Conservation (phyloP, 257 asterid genomes). For the Scutellaria baicalensis region DNA sequence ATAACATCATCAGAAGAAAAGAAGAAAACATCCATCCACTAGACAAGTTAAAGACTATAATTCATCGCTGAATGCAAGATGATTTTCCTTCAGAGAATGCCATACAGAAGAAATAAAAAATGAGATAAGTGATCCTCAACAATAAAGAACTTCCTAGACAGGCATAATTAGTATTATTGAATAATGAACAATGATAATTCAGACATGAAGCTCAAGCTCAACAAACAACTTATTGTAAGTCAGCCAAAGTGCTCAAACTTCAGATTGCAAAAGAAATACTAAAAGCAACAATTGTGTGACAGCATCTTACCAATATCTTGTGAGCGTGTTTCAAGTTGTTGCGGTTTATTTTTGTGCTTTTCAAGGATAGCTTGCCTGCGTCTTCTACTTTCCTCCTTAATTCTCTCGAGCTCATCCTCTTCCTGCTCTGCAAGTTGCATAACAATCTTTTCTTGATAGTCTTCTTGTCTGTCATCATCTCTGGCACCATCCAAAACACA, state of each 20-base stretch:
- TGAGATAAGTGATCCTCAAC: neutral
- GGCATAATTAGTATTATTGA: neutral
- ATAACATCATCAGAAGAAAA: conserved; percentile 11
- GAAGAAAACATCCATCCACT: neutral
- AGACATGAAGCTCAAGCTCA: neutral
- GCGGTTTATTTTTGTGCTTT: conserved; percentile 57
- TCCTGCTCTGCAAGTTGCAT: conserved; percentile 84
- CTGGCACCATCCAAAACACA: conserved; percentile 35
- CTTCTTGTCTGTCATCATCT: conserved; percentile 64
- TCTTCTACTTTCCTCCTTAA: conserved; percentile 94
- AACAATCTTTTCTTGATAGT: conserved; percentile 62
- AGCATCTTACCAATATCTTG: conserved; percentile 32
- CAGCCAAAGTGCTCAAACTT: neutral
- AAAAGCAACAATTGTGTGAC: neutral
- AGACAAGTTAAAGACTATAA: neutral
- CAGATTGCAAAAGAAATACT: neutral
- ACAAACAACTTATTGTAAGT: neutral
- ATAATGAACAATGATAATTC: neutral
- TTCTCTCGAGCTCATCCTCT: conserved; percentile 80
- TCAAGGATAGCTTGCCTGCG: conserved; percentile 83
- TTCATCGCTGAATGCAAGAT: neutral
- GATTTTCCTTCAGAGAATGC: neutral
- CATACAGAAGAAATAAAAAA: neutral
- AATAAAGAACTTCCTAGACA: neutral
- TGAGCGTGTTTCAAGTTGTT: conserved; percentile 18